Percentiles rank a stretch among this genome's conserved stretches.
Evolutionary conservation across 495 filamentous ascomycete genomes (phyloP).

Genomic region (Annulohypoxylon maeteangense): DNA sequence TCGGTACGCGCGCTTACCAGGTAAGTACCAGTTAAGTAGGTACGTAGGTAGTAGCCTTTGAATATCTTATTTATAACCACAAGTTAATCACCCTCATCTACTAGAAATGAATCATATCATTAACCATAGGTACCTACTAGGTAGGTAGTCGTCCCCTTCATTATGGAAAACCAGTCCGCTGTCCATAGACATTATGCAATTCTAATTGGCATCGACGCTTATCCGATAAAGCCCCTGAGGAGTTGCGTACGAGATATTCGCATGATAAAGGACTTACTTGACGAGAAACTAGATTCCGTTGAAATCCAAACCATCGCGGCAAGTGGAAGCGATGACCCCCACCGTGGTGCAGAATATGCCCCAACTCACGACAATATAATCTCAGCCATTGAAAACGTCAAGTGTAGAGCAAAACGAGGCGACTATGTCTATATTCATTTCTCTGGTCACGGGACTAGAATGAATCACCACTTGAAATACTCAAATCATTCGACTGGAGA

Average conservation of each 20-base stretch:
- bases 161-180: neutral
- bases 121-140: neutral
- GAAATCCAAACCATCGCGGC: neutral
- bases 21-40: too few relatives aligned
- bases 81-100: too few relatives aligned
- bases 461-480: neutral
- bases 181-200: neutral
- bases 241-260: neutral
- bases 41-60: too few relatives aligned
- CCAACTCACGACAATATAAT: neutral
- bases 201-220: neutral
- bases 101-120: too few relatives aligned
- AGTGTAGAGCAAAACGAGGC: neutral
- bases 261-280: neutral
- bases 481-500: neutral
- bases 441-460: neutral
- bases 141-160: too few relatives aligned
- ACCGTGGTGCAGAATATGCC: too few relatives aligned
- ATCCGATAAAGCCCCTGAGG: neutral
- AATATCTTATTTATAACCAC: too few relatives aligned
- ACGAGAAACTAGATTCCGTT: neutral
- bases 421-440: neutral
- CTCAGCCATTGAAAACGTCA: neutral
- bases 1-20: too few relatives aligned
- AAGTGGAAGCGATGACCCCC: too few relatives aligned